phyloP scores from a whole-genome alignment of 306 rosid genomes.

The Arachis hypogaea region DNA sequence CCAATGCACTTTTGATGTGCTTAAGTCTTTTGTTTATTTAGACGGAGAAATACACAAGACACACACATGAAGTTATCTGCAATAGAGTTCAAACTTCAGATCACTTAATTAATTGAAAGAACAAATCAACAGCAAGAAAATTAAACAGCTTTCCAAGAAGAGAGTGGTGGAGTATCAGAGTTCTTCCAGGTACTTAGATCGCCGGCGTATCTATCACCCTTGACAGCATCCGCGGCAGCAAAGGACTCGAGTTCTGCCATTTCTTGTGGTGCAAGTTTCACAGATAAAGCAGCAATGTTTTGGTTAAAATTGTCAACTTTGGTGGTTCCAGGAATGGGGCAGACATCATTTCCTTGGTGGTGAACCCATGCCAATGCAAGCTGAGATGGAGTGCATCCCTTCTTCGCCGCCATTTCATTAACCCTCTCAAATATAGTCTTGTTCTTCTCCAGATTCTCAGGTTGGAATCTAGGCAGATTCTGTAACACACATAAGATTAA shows the following conservation, averaged over 20 bases:
- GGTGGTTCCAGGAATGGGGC: slow-evolving; percentile 72
- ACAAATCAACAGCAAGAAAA: slow-evolving; percentile 9
- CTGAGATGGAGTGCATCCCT: slow-evolving; percentile 55
- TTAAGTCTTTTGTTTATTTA: background rate
- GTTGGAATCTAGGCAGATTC: slow-evolving; percentile 55
- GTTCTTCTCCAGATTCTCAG: slow-evolving; percentile 59
- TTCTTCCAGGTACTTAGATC: slow-evolving; percentile 43
- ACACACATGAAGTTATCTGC: background rate
- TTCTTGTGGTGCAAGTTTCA: slow-evolving; percentile 56
- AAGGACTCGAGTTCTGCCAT: slow-evolving; percentile 59
- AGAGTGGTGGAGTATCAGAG: slow-evolving; percentile 61
- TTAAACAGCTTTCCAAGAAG: slow-evolving; percentile 49
- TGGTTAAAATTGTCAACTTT: slow-evolving; percentile 52
- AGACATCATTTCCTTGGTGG: slow-evolving; percentile 55
- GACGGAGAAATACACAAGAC: background rate
- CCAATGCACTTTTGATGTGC: background rate
- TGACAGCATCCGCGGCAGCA: slow-evolving; percentile 48
- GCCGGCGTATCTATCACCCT: slow-evolving; percentile 47
- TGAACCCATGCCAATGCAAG: slow-evolving; percentile 59
- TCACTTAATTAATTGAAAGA: background rate
- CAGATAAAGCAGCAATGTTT: slow-evolving; percentile 53
- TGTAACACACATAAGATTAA: slow-evolving; percentile 1
- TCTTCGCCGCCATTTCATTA: slow-evolving; percentile 51
- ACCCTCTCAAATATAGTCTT: slow-evolving; percentile 54
- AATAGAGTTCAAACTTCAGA: background rate